phyloP scores from a whole-genome alignment of 306 rosid genomes.

The Aeschynomene evenia region DNA sequence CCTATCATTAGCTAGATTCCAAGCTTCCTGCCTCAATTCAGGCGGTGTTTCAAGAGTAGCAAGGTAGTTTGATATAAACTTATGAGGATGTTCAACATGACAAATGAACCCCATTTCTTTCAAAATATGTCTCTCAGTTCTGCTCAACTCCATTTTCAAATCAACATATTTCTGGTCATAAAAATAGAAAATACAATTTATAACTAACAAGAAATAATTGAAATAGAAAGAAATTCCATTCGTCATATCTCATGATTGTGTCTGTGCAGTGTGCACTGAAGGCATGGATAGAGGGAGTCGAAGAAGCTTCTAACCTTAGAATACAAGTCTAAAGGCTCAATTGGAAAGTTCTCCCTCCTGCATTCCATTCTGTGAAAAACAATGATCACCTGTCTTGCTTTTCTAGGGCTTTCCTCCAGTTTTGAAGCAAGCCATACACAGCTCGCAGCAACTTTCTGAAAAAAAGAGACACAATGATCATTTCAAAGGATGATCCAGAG shows the following conservation, averaged over 20 bases:
- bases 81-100: slow-evolving; percentile 98
- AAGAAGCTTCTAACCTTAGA: slow-evolving; percentile 66
- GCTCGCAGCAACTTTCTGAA: slow-evolving; percentile 97
- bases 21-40: slow-evolving; percentile 93
- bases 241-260: neutral
- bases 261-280: neutral
- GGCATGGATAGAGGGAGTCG: neutral
- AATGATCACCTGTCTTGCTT: slow-evolving; percentile 87
- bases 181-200: neutral
- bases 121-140: slow-evolving; percentile 94
- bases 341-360: slow-evolving; percentile 78
- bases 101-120: slow-evolving; percentile 99
- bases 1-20: slow-evolving; percentile 99
- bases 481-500: neutral
- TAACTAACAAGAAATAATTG: neutral
- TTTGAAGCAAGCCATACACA: slow-evolving; percentile 97
- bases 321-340: slow-evolving; percentile 73
- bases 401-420: slow-evolving; percentile 86
- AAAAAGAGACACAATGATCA: slow-evolving; percentile 9
- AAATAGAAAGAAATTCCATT: neutral
- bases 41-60: slow-evolving; percentile 82
- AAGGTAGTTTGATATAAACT: slow-evolving; percentile 92
- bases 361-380: slow-evolving; percentile 97
- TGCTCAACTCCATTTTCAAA: slow-evolving; percentile 81
- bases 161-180: slow-evolving; percentile 72